Conservation (phyloP, 2,329 filamentous ascomycete species). For the Myotisia sp. region DNA sequence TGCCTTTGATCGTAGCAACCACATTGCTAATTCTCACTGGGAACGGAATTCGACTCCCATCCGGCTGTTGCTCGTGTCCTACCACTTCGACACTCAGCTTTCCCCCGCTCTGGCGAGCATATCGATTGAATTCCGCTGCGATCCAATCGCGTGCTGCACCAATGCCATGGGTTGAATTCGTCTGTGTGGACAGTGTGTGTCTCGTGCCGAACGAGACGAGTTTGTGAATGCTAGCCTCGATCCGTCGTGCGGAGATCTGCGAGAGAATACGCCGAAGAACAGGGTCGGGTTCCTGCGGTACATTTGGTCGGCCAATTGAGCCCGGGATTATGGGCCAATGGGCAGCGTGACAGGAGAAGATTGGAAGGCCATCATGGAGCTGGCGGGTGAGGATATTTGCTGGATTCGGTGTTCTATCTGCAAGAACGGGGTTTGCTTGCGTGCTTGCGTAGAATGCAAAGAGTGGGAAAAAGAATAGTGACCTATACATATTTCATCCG, state of each 20-base stretch:
- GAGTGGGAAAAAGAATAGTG: no score
- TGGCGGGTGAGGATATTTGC: no score
- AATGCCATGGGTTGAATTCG: slow-evolving; percentile 9
- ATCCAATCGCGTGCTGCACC: slow-evolving; percentile 9
- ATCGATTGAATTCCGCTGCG: slow-evolving; percentile 8
- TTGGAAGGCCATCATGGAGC: no score
- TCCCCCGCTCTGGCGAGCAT: slow-evolving; percentile 7
- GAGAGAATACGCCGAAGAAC: slow-evolving; percentile 6
- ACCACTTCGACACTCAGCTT: slow-evolving; percentile 7
- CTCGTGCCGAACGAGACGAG: slow-evolving; percentile 9
- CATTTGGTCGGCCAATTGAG: slow-evolving; percentile 5
- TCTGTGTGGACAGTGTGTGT: slow-evolving; percentile 9
- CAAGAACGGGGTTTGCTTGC: no score
- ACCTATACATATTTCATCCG: no score
- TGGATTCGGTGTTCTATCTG: no score
- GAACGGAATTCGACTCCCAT: slow-evolving; percentile 6
- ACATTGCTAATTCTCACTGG: slow-evolving; percentile 9
- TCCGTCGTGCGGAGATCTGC: slow-evolving; percentile 7
- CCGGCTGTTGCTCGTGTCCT: slow-evolving; percentile 8
- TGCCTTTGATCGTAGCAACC: slow-evolving; percentile 8
- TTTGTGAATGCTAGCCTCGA: slow-evolving; percentile 7
- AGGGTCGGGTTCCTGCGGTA: slow-evolving; percentile 5
- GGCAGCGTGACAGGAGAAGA: slow-evolving; percentile 9
- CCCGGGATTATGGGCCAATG: slow-evolving; percentile 6
- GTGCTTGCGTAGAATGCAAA: no score